Conservation (phyloP, 768 basidiomycete genomes). For the Pholiota conissans region DNA sequence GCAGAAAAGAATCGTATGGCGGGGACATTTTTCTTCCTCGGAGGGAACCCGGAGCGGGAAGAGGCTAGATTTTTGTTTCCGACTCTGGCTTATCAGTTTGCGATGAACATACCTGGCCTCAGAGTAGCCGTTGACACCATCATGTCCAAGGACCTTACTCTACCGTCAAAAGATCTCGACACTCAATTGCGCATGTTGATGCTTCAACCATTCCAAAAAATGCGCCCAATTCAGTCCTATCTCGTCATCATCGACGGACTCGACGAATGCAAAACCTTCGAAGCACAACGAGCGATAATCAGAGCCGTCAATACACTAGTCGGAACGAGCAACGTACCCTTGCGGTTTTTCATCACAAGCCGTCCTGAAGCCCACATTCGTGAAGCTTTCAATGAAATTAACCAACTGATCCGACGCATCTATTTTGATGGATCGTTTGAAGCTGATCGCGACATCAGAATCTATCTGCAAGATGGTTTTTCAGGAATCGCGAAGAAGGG, state of each 20-base stretch:
- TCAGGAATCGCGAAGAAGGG: conserved; percentile 3
- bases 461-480: conserved; percentile 11
- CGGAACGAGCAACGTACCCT: background rate
- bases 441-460: conserved; percentile 12
- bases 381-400: conserved; percentile 6
- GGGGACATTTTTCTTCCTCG: conserved; percentile 13
- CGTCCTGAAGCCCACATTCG: conserved; percentile 14
- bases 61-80: conserved; percentile 2
- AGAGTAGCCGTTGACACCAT: conserved; percentile 2
- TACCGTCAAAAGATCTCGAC: conserved; percentile 11
- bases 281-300: conserved; percentile 17
- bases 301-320: conserved; percentile 1
- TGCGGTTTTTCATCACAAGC: conserved; percentile 15
- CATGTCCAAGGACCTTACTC: conserved; percentile 9
- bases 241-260: conserved; percentile 26
- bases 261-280: conserved; percentile 20
- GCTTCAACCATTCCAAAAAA: conserved; percentile 6
- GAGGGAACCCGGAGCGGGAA: conserved; percentile 1
- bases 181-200: conserved; percentile 12
- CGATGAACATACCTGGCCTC: conserved; percentile 3
- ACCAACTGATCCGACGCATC: background rate
- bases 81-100: conserved; percentile 25
- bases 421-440: conserved; percentile 4
- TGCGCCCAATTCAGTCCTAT: background rate
- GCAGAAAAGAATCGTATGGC: background rate